Evolutionary conservation across 345 rosid species (phyloP).

Genomic region (Atalantia buxifolia): DNA sequence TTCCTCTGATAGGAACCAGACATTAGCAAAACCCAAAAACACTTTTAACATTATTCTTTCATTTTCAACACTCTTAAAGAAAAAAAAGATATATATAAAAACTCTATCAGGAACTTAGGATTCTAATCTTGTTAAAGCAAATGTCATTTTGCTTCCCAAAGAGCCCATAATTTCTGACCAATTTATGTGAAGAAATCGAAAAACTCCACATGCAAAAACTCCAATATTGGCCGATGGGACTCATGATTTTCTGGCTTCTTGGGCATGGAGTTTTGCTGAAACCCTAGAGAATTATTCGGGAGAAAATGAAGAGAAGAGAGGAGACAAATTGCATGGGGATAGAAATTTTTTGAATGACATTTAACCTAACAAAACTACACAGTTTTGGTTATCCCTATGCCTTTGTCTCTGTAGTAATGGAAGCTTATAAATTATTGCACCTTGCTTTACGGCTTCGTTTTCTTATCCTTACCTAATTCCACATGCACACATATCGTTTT

Average conservation of each 20-base stretch:
- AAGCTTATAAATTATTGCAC: slow-evolving; percentile 25
- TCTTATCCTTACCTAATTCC: background rate
- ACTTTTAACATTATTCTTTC: background rate
- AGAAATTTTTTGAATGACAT: slow-evolving; percentile 11
- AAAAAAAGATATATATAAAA: background rate
- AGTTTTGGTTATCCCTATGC: slow-evolving; percentile 39
- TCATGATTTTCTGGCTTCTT: slow-evolving; percentile 26
- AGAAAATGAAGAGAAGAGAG: background rate
- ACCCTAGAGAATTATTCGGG: slow-evolving; percentile 20
- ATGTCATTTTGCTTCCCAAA: slow-evolving; percentile 13
- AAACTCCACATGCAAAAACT: slow-evolving; percentile 9
- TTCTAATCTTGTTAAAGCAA: slow-evolving; percentile 11
- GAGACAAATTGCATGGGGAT: slow-evolving; percentile 38
- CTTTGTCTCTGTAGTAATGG: slow-evolving; percentile 40
- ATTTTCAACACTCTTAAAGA: background rate
- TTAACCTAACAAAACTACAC: slow-evolving; percentile 42
- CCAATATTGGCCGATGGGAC: slow-evolving; percentile 16
- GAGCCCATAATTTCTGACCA: slow-evolving; percentile 13
- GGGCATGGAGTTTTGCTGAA: slow-evolving; percentile 36
- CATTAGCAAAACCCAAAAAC: slow-evolving; percentile 21
- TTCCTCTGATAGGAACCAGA: slow-evolving; percentile 17
- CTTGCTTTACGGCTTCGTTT: background rate
- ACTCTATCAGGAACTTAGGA: slow-evolving; percentile 22
- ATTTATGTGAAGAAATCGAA: background rate
- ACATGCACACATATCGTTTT: background rate